phyloP scores from a whole-genome alignment of 2,329 filamentous ascomycete species.

The Atkinsonella texensis region DNA sequence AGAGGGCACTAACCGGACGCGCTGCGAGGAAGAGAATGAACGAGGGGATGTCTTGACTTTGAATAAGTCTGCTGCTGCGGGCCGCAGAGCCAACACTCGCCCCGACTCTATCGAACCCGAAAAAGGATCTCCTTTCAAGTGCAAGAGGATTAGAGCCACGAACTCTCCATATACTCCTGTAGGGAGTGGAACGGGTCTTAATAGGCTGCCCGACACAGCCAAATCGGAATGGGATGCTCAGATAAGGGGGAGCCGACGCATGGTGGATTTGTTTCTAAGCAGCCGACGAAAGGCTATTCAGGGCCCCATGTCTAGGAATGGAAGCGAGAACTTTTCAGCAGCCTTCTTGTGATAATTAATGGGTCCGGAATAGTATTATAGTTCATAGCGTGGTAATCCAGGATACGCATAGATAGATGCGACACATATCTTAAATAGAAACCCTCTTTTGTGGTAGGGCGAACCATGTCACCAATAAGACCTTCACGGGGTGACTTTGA shows the following conservation, averaged over 20 bases:
- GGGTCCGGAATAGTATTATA: neutral
- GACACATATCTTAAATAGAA: neutral
- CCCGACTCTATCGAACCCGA: conserved; percentile 10
- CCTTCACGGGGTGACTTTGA: no score
- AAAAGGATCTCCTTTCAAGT: conserved; percentile 12
- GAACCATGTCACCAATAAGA: no score
- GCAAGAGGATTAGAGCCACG: neutral
- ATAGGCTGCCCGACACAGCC: neutral
- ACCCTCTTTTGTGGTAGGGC: neutral
- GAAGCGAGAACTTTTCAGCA: conserved; percentile 15
- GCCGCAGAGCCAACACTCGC: conserved; percentile 11
- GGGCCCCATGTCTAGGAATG: conserved; percentile 17
- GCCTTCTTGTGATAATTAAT: conserved; percentile 19
- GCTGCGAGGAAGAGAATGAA: conserved; percentile 11
- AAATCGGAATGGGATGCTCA: conserved; percentile 18
- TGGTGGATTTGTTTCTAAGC: conserved; percentile 43
- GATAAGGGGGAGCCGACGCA: conserved; percentile 32
- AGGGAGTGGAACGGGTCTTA: neutral
- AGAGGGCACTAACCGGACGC: conserved; percentile 12
- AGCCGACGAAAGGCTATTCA: conserved; percentile 31
- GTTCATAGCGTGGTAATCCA: neutral
- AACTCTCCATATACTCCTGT: conserved; percentile 2
- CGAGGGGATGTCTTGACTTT: conserved; percentile 12
- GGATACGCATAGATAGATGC: neutral
- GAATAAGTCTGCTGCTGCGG: conserved; percentile 19